These are phyloP conservation scores for Lepidium aucheri DNA, from an alignment of 345 rosid species.

Conservation along the genomic window DNA sequence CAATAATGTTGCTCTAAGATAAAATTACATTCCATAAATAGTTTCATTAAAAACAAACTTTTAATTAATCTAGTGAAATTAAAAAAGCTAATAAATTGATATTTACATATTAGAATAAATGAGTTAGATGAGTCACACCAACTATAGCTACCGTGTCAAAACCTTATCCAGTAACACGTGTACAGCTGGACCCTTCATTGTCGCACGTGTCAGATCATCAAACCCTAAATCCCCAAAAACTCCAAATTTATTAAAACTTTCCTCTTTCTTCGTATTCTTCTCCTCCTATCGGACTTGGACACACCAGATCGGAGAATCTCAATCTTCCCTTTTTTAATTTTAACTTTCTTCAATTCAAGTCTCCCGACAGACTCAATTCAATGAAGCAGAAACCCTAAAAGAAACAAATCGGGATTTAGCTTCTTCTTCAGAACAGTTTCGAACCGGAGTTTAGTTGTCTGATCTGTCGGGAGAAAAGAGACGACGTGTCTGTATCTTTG, in stretches of 20 bases:
- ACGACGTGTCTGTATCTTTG: conserved; percentile 22
- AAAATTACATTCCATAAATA: no score
- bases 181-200: conserved; percentile 57
- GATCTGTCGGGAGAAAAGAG: conserved; percentile 21
- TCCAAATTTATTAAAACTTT: conserved; percentile 1
- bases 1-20: no score
- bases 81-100: neutral
- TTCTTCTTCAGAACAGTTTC: neutral
- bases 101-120: neutral
- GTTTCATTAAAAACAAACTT: no score
- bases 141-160: conserved; percentile 30
- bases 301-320: conserved; percentile 33
- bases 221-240: conserved; percentile 52
- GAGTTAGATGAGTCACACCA: conserved; percentile 27
- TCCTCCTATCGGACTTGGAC: conserved; percentile 39
- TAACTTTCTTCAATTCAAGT: neutral
- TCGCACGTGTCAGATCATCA: conserved; percentile 56
- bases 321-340: neutral
- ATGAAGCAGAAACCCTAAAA: neutral
- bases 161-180: conserved; percentile 46
- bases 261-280: conserved; percentile 22
- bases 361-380: conserved; percentile 9
- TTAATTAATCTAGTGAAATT: no score
- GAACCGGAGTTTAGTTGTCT: conserved; percentile 31
- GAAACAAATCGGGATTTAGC: neutral